Conservation (phyloP, 2,329 filamentous ascomycete genomes). For the Colletotrichum sp. region DNA sequence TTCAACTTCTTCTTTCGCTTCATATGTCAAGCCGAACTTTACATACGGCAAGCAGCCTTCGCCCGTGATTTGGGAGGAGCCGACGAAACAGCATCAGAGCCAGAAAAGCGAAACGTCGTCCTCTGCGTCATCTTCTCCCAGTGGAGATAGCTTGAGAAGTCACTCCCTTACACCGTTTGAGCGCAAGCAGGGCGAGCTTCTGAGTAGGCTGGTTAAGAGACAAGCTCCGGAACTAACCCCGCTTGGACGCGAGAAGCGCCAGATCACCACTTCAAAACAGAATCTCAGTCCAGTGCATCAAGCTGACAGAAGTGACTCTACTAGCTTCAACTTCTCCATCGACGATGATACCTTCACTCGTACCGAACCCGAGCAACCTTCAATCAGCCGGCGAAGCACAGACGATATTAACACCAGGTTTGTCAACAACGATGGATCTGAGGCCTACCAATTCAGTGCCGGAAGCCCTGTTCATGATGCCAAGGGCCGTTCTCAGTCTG, state of each 20-base stretch:
- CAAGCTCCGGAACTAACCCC: constrained; percentile 25
- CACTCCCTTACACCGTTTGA: constrained; percentile 42
- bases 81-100: not conserved
- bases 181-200: constrained; percentile 40
- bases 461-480: constrained; percentile 40
- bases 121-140: constrained; percentile 15
- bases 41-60: not conserved
- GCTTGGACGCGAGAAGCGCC: constrained; percentile 9
- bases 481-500: constrained; percentile 43
- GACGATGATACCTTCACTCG: constrained; percentile 45
- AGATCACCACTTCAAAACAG: not conserved
- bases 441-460: constrained; percentile 58
- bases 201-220: constrained; percentile 39
- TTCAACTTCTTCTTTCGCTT: not conserved
- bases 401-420: constrained; percentile 70
- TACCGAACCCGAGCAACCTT: constrained; percentile 38
- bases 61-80: not conserved
- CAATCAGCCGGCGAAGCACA: constrained; percentile 55
- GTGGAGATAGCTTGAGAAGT: constrained; percentile 17
- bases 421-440: constrained; percentile 50
- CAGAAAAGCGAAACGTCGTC: not conserved
- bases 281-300: not conserved
- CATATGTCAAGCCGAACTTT: not conserved
- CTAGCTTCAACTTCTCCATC: constrained; percentile 58
- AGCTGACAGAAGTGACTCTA: constrained; percentile 37